A percentile compares a stretch with the other conserved stretches of the same genome.
Evolutionary conservation across 2,329 filamentous ascomycete genomes (phyloP).

Genomic region (Ceratocystis ficicola): DNA sequence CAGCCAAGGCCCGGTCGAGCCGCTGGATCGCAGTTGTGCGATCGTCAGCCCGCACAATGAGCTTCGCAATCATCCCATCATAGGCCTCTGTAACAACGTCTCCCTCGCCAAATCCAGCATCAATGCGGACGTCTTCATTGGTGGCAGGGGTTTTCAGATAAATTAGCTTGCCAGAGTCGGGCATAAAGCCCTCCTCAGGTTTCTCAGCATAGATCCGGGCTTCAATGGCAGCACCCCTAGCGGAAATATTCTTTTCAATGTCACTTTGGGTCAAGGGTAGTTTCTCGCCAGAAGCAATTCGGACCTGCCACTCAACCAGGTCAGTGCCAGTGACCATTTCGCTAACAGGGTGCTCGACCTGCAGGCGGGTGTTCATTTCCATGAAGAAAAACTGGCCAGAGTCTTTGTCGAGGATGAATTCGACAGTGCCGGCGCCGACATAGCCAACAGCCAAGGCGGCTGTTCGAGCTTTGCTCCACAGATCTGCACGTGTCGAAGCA

Average conservation of each 20-base stretch:
- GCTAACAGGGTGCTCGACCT: slow-evolving; percentile 92
- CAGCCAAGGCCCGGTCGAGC: slow-evolving; percentile 64
- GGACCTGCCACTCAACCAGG: slow-evolving; percentile 92
- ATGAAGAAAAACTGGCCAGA: slow-evolving; percentile 71
- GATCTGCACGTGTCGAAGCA: slow-evolving; percentile 44
- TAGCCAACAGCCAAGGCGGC: slow-evolving; percentile 68
- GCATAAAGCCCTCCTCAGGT: slow-evolving; percentile 81
- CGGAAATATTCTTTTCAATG: slow-evolving; percentile 63
- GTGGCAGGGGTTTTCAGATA: slow-evolving; percentile 64
- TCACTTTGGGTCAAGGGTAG: slow-evolving; percentile 45
- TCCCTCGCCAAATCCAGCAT: slow-evolving; percentile 82
- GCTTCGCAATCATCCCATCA: slow-evolving; percentile 97
- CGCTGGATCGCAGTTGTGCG: slow-evolving; percentile 73
- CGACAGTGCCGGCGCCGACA: slow-evolving; percentile 77
- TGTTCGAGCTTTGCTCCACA: slow-evolving; percentile 55
- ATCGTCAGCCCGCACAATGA: slow-evolving; percentile 76
- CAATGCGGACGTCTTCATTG: slow-evolving; percentile 68
- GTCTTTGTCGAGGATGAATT: slow-evolving; percentile 80
- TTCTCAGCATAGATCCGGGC: slow-evolving; percentile 95
- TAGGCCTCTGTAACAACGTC: slow-evolving; percentile 91
- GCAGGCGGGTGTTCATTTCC: slow-evolving; percentile 77
- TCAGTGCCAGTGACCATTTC: slow-evolving; percentile 56
- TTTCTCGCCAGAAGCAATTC: slow-evolving; percentile 50
- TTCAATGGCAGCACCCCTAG: slow-evolving; percentile 79
- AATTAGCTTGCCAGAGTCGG: slow-evolving; percentile 78